Conservation (phyloP, 306 rosid species). For the Canavalia gladiata region DNA sequence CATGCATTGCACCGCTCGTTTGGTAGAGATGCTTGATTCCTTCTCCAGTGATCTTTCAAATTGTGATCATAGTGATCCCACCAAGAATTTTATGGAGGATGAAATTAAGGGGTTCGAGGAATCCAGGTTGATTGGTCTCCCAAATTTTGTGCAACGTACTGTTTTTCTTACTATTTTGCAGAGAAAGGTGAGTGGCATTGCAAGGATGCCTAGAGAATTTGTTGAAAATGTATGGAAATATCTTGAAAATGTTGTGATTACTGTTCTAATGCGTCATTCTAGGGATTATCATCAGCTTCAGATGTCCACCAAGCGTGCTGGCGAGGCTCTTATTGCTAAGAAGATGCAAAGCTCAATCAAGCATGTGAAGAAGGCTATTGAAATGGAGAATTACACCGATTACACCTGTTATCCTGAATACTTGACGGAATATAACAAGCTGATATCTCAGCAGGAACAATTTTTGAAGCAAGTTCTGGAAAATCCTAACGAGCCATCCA, state of each 20-base stretch:
- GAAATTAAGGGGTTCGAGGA: constrained; percentile 59
- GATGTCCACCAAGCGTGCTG: constrained; percentile 35
- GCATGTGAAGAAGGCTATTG: constrained; percentile 49
- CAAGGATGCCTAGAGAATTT: constrained; percentile 45
- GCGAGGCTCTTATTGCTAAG: constrained; percentile 28
- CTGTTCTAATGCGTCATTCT: constrained; percentile 45
- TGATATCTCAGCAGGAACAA: constrained; percentile 41
- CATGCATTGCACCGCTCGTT: constrained; percentile 60
- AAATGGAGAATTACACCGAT: constrained; percentile 66
- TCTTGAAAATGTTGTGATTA: constrained; percentile 45
- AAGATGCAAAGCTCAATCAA: constrained; percentile 46
- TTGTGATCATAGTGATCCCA: constrained; percentile 32
- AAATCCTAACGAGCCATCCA: not conserved
- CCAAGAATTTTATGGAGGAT: constrained; percentile 40
- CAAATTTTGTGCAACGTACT: constrained; percentile 60
- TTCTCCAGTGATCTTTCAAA: constrained; percentile 27
- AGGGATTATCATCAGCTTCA: constrained; percentile 59
- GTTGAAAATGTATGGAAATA: constrained; percentile 57
- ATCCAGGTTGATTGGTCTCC: constrained; percentile 57
- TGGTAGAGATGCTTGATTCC: constrained; percentile 45
- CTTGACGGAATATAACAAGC: constrained; percentile 38
- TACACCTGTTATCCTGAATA: constrained; percentile 63
- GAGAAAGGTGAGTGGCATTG: constrained; percentile 49
- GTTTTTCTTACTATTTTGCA: constrained; percentile 51
- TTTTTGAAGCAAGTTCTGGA: constrained; percentile 14